Base-by-base conservation (phyloP, 2,329 filamentous ascomycete genomes). In the Stachybotrys echinatus region DNA sequence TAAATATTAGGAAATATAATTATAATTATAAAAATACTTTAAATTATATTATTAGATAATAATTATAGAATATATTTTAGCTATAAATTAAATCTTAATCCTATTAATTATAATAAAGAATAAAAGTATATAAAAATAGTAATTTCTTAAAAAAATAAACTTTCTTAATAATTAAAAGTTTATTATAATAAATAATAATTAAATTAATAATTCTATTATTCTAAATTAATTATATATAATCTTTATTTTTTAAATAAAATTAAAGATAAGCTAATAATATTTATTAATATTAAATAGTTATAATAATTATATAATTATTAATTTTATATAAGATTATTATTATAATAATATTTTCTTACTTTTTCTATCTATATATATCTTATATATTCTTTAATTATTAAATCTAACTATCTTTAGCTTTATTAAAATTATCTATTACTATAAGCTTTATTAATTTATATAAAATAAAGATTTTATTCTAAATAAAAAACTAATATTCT, bases 41-140 rank as follows among this genome's bases (percentile, higher is more conserved):
- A 27, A 52, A 50, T 52, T 50, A 23, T 50, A 52, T 12, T 46
- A 48, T 42, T 60, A 44, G 55, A 53, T 53, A 6, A 49, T 51
- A 20, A 54, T 58, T 42, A 50, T 58, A 23, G 50, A 60, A 48
- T 54, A 31, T 44, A 52, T 59, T 17, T 52, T 39, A 14, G 57
- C 55, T 5, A 46, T 17, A 23, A 49, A 53, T 10, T 19, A 23
- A 18, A 19, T 43, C 12, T 38, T 56, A 5, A 18, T 23, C 18
- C 50, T 50, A 12, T 47, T 60, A 12, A 52, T 62, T 31, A 61
- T 61, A 31, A 60, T 57, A 37, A 57, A 57, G 42, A 54, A 54
- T 2, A 48, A 54, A 49, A 47, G 17, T 18, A 49, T 61, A 3
- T 43, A 58, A 50, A 23, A 54, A 7, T 40, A 54, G 27, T 59